Evolutionary conservation across 345 rosid genomes (phyloP).

Genomic region (Lepidium africanum): DNA sequence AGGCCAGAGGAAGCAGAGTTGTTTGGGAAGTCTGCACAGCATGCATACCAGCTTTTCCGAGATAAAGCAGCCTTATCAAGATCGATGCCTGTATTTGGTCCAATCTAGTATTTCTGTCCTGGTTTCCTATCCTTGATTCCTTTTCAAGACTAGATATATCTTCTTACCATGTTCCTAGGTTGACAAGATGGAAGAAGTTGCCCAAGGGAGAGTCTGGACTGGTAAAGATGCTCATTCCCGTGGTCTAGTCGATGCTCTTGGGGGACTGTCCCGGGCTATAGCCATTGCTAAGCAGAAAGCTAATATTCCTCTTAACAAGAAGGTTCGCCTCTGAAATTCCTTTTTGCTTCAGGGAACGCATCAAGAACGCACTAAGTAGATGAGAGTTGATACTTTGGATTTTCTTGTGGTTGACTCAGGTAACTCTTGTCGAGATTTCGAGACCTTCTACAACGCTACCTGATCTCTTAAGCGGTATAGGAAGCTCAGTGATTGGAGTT

Average conservation of each 20-base stretch:
- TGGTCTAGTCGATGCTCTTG: conserved; percentile 81
- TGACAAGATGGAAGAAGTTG: conserved; percentile 86
- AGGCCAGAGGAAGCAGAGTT: conserved; percentile 93
- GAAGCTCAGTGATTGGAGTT: conserved; percentile 61
- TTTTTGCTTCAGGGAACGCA: background rate
- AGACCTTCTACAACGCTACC: conserved; percentile 67
- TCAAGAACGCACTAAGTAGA: background rate
- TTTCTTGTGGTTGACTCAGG: conserved; percentile 35
- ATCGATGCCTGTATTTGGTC: conserved; percentile 65
- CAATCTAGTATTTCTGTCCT: conserved; percentile 2
- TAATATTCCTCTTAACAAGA: conserved; percentile 54
- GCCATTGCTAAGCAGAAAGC: conserved; percentile 86
- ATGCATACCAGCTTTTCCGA: conserved; percentile 71
- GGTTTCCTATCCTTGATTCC: background rate
- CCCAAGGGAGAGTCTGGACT: conserved; percentile 99
- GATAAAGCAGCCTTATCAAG: conserved; percentile 88
- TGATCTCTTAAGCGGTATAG: conserved; percentile 63
- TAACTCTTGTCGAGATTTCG: conserved; percentile 74
- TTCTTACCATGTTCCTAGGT: conserved; percentile 33
- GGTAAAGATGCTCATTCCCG: conserved; percentile 78
- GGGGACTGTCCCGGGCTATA: conserved; percentile 80
- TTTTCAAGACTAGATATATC: background rate
- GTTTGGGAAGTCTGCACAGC: conserved; percentile 73
- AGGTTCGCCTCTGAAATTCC: conserved; percentile 30
- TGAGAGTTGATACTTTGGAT: background rate